Base-by-base conservation (phyloP, 1,284 basidiomycete genomes). In the Mixia osmundae region DNA sequence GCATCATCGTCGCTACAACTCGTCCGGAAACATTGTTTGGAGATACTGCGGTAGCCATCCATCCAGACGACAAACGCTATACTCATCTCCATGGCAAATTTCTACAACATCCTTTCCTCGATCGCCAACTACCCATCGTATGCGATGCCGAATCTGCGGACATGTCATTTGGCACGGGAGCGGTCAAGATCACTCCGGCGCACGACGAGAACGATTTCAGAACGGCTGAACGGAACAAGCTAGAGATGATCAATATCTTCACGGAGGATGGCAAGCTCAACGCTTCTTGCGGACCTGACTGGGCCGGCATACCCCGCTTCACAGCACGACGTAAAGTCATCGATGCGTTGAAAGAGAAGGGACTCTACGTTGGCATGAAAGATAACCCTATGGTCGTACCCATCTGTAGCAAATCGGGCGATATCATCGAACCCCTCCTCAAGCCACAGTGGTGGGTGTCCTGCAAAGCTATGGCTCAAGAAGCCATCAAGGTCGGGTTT, bases 361-460 rank as follows among this genome's bases (percentile, higher is more conserved):
- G 80, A 9, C 61, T 89, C 16, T 97, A 72, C 55, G 61, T 95
- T 35, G 87, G 89, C 58, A 75, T 74, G 21, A 89, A 83, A 58
- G 83, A 95, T 53, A 91, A 94, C 59, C 72, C 79, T 12, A 94
- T 94, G 85, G 71, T 74, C 47, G 79, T 94, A 35, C 85, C 85
- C 4, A 63, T 91, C 40, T 94, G 85, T 70, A 82, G 75, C 47
- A 85, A 87, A 65, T 89, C 82, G 2, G 89, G 89, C 3, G 91
- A 97, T 55, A 60, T 97, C 36, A 94, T 97, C 47, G 91, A 97
- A 58, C 78, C 80, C 5, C 64, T 95, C 25, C 66, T 97, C 54
- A 97, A 95, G 60, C 91, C 91, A 0, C 91, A 99, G 55, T 97
- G 91, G 91, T 99, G 87, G 87, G 78, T 97, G 33, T 72, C 76